Conservation (phyloP, 192 early-diverging fungal species). For the Gaertneriomyces semiglobifer region DNA sequence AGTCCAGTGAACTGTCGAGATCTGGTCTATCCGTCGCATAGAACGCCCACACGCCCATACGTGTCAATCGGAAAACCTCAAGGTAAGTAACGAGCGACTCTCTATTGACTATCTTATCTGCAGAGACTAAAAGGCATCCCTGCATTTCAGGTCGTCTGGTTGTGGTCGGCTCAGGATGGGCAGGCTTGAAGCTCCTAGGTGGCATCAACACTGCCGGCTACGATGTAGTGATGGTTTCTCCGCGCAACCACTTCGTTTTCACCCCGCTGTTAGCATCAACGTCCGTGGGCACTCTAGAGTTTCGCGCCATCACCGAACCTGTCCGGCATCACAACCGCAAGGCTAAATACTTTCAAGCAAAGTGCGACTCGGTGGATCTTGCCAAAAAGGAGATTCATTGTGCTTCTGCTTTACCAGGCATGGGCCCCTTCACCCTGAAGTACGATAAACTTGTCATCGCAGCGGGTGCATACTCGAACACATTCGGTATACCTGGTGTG, state of each 20-base stretch:
- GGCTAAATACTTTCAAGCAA: constrained; percentile 42
- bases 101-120: no score
- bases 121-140: no score
- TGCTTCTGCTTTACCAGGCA: constrained; percentile 14
- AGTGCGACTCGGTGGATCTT: constrained; percentile 54
- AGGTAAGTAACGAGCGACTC: no score
- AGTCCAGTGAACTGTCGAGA: no score
- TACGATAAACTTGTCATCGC: constrained; percentile 85
- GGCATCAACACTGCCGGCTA: constrained; percentile 66
- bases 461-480: constrained; percentile 81
- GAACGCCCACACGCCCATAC: no score
- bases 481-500: constrained; percentile 83
- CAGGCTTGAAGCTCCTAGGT: constrained; percentile 69
- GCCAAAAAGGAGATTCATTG: constrained; percentile 38
- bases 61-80: no score
- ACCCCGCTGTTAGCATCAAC: constrained; percentile 75
- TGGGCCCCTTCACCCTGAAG: constrained; percentile 49
- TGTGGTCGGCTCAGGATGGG: constrained; percentile 22
- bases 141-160: constrained; percentile 1
- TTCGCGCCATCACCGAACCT: constrained; percentile 80
- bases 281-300: constrained; percentile 84
- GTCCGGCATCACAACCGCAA: constrained; percentile 18
- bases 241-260: constrained; percentile 83
- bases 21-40: no score
- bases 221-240: constrained; percentile 76